A percentile compares a stretch with the other conserved stretches of the same genome.
Conservation (phyloP, 352 stramenopile species). For the Phytopythium montanum region DNA sequence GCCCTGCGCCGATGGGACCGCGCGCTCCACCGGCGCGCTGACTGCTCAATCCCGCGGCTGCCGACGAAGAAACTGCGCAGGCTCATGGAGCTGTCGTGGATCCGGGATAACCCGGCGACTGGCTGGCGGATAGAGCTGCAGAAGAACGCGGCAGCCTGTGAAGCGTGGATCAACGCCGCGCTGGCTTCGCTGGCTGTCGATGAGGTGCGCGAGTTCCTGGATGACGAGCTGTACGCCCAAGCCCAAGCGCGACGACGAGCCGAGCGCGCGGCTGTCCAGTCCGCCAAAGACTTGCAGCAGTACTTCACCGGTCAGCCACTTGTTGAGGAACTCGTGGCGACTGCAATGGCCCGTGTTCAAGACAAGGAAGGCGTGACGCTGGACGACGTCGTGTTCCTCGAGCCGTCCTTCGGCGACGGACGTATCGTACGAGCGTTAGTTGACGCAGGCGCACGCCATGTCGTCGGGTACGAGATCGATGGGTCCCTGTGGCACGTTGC, state of each 20-base stretch:
- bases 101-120: constrained; percentile 24
- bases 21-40: constrained; percentile 12
- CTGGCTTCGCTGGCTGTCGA: constrained; percentile 23
- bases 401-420: constrained; percentile 72
- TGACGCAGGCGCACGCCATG: constrained; percentile 25
- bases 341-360: constrained; percentile 18
- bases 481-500: constrained; percentile 19
- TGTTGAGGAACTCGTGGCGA: constrained; percentile 33
- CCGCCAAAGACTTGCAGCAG: constrained; percentile 59
- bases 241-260: constrained; percentile 21
- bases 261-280: constrained; percentile 22
- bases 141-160: constrained; percentile 54
- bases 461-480: constrained; percentile 69
- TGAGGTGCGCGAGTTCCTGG: constrained; percentile 37
- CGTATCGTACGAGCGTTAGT: constrained; percentile 46
- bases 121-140: constrained; percentile 59
- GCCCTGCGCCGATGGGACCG: constrained; percentile 46
- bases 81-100: constrained; percentile 49
- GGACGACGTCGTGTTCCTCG: constrained; percentile 42
- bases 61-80: constrained; percentile 56
- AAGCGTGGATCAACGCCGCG: constrained; percentile 49
- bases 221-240: constrained; percentile 42
- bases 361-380: background rate
- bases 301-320: constrained; percentile 61
- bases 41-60: constrained; percentile 24